Conservation (phyloP, 768 basidiomycete genomes). For the Saitozyma podzolica region DNA sequence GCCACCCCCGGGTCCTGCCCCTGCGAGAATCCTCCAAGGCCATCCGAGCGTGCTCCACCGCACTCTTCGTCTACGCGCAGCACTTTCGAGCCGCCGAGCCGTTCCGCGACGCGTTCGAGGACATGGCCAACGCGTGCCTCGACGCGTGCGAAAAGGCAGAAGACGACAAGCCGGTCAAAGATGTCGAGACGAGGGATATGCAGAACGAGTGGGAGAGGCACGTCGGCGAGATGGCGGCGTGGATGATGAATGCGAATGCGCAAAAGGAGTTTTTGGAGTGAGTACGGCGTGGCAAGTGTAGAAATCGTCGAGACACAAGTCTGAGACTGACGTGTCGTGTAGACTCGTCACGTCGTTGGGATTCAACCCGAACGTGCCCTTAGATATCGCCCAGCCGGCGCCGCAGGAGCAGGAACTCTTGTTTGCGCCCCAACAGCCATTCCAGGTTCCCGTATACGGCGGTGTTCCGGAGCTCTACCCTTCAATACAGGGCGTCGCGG, state of each 20-base stretch:
- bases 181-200: slow-evolving; percentile 4
- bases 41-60: slow-evolving; percentile 18
- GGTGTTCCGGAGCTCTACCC: background rate
- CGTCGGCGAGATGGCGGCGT: slow-evolving; percentile 18
- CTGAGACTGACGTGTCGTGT: background rate
- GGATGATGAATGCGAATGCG: slow-evolving; percentile 18
- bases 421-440: slow-evolving; percentile 11
- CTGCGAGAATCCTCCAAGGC: slow-evolving; percentile 14
- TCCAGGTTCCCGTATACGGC: slow-evolving; percentile 11
- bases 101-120: slow-evolving; percentile 22
- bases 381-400: slow-evolving; percentile 10
- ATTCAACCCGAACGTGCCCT: slow-evolving; percentile 12
- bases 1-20: slow-evolving; percentile 12
- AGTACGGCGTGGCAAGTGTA: no score
- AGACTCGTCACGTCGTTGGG: slow-evolving; percentile 15
- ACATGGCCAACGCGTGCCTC: slow-evolving; percentile 20
- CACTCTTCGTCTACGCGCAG: slow-evolving; percentile 18
- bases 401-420: slow-evolving; percentile 14
- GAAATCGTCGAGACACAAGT: no score
- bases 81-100: slow-evolving; percentile 19
- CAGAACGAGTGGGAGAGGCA: slow-evolving; percentile 14
- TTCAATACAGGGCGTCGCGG: slow-evolving; percentile 1
- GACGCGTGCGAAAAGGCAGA: slow-evolving; percentile 14
- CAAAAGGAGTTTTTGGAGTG: slow-evolving; percentile 15
- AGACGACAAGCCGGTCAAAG: slow-evolving; percentile 10